Conservation (phyloP, 2,329 filamentous ascomycete species). For the Phaeosphaeriaceae sp. region DNA sequence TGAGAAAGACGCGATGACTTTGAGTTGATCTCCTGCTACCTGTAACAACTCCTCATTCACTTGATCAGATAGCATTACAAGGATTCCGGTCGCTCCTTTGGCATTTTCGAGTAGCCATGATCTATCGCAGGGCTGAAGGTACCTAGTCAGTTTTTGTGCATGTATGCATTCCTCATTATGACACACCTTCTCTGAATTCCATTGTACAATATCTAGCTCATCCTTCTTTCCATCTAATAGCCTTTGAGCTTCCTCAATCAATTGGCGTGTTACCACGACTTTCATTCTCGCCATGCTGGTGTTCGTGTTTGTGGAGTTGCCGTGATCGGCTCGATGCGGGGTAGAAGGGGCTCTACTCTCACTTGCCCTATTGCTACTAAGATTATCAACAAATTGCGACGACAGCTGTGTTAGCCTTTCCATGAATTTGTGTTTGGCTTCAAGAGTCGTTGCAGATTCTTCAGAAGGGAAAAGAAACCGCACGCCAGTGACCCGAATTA, state of each 20-base stretch:
- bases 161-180: background rate
- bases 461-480: conserved; percentile 1
- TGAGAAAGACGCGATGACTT: conserved; percentile 39
- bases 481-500: conserved; percentile 19
- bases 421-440: conserved; percentile 2
- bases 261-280: conserved; percentile 37
- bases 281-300: conserved; percentile 31
- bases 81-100: conserved; percentile 30
- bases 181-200: conserved; percentile 33
- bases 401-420: conserved; percentile 16
- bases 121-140: conserved; percentile 32
- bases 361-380: background rate
- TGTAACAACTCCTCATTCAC: conserved; percentile 34
- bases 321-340: conserved; percentile 25
- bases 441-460: background rate
- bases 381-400: conserved; percentile 9
- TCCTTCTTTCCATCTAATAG: conserved; percentile 24
- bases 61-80: conserved; percentile 38
- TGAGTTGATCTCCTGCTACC: conserved; percentile 28
- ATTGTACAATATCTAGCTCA: conserved; percentile 36
- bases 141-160: conserved; percentile 6
- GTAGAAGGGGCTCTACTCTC: conserved; percentile 9
- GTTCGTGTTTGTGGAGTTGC: conserved; percentile 14
- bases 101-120: conserved; percentile 37
- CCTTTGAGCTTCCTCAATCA: conserved; percentile 30